Conservation (phyloP, 208 protist species). For the Trypanosoma lewisi region DNA sequence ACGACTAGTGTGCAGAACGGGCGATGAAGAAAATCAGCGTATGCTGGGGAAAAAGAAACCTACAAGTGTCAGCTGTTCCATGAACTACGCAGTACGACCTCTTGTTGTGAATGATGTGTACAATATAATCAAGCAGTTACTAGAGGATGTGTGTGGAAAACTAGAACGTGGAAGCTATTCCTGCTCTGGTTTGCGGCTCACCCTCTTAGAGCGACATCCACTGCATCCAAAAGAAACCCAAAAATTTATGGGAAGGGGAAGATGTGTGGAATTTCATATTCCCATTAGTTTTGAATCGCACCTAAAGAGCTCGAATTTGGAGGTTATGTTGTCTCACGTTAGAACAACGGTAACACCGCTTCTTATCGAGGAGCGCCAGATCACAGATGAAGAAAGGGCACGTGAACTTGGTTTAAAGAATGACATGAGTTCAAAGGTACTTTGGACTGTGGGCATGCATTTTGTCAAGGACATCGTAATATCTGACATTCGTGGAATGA, state of each 20-base stretch:
- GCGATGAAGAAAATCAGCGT: constrained; percentile 65
- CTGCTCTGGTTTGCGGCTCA: constrained; percentile 52
- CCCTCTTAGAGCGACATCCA: constrained; percentile 80
- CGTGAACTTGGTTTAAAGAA: constrained; percentile 34
- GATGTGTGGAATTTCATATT: constrained; percentile 79
- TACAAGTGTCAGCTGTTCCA: constrained; percentile 69
- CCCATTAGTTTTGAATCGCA: constrained; percentile 50
- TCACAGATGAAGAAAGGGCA: constrained; percentile 39
- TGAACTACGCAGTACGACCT: constrained; percentile 89
- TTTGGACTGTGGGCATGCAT: constrained; percentile 69
- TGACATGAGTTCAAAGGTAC: constrained; percentile 2
- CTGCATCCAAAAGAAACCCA: constrained; percentile 67
- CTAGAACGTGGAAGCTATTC: constrained; percentile 42
- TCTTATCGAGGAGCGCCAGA: constrained; percentile 40
- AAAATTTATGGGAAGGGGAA: constrained; percentile 86
- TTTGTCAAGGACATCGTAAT: constrained; percentile 61
- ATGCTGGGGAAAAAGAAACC: constrained; percentile 55
- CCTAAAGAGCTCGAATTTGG: constrained; percentile 31
- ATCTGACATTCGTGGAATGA: constrained; percentile 77
- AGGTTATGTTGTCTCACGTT: constrained; percentile 46
- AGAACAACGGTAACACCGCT: constrained; percentile 41
- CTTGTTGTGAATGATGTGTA: constrained; percentile 55
- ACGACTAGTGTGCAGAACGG: constrained; percentile 71
- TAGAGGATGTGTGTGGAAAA: constrained; percentile 74
- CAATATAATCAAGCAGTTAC: constrained; percentile 56